Evolutionary conservation across 345 rosid genomes (phyloP).

Genomic region (Boechera retrofracta): DNA sequence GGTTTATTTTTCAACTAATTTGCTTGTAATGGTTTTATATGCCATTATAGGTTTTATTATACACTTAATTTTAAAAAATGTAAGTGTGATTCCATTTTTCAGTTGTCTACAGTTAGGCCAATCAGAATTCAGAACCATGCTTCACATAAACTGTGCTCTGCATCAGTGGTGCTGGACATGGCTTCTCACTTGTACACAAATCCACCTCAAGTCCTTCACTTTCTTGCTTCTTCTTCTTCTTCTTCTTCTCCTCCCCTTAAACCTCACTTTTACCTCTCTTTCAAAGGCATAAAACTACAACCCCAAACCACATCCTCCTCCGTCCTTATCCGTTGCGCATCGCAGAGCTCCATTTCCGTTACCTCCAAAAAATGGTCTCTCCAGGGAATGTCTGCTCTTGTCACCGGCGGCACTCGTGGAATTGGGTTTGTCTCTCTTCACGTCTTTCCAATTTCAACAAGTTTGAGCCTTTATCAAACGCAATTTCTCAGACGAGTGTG

Average conservation of each 20-base stretch:
- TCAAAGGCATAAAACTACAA: slow-evolving; percentile 16
- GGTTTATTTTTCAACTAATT: too few species aligned
- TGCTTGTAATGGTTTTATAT: too few species aligned
- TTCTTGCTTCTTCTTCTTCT: slow-evolving; percentile 36
- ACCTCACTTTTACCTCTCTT: slow-evolving; percentile 9
- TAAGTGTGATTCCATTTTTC: too few species aligned
- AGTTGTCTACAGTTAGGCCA: too few species aligned
- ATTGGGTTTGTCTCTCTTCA: slow-evolving; percentile 55
- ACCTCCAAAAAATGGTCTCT: slow-evolving; percentile 57
- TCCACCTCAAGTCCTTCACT: slow-evolving; percentile 19
- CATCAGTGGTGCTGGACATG: slow-evolving; percentile 26
- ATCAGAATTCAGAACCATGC: too few species aligned
- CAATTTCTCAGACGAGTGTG: slow-evolving; percentile 30
- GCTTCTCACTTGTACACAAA: slow-evolving; percentile 11
- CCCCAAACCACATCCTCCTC: slow-evolving; percentile 9
- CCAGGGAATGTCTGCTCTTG: slow-evolving; percentile 57
- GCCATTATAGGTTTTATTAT: too few species aligned
- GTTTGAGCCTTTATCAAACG: background rate
- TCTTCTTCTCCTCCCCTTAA: slow-evolving; percentile 34
- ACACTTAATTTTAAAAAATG: too few species aligned
- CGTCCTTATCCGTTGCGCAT: slow-evolving; percentile 20
- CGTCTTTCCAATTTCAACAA: slow-evolving; percentile 1
- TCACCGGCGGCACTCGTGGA: slow-evolving; percentile 74
- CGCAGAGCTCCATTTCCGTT: background rate
- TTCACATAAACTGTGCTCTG: background rate